These are phyloP conservation scores for Chalciporus pseudorubinellus DNA, from an alignment of 768 basidiomycete genomes.

Conservation along the genomic window DNA sequence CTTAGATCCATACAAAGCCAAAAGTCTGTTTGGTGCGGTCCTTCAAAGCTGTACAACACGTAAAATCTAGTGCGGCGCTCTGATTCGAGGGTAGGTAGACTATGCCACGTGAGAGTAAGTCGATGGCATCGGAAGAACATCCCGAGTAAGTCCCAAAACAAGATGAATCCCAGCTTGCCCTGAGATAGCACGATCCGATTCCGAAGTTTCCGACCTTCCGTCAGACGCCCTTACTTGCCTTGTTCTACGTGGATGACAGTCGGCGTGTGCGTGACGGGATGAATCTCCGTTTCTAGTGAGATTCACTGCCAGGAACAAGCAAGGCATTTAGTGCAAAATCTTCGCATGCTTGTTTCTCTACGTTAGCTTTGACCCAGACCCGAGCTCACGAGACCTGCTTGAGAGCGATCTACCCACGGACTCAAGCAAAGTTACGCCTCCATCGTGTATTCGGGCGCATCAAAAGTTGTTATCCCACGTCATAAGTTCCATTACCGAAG, in stretches of 20 bases:
- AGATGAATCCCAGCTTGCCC: no score
- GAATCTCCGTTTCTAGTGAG: no score
- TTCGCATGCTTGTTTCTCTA: neutral
- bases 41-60: conserved; percentile 16
- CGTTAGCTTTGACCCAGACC: neutral
- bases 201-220: conserved; percentile 16
- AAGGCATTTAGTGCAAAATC: conserved; percentile 5
- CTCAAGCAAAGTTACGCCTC: neutral
- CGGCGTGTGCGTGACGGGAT: conserved; percentile 20
- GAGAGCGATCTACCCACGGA: neutral
- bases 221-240: conserved; percentile 6
- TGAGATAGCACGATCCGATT: conserved; percentile 8
- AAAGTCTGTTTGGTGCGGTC: conserved; percentile 11
- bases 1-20: conserved; percentile 4
- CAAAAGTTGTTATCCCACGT: neutral
- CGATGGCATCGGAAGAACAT: conserved; percentile 31
- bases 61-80: conserved; percentile 29
- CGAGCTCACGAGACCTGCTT: neutral
- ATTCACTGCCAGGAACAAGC: conserved; percentile 15
- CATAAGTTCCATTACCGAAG: neutral
- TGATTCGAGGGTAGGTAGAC: conserved; percentile 33
- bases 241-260: conserved; percentile 15
- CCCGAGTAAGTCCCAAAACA: no score
- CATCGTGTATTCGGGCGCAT: neutral
- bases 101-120: conserved; percentile 22